Evolutionary conservation across 2,329 filamentous ascomycete species (phyloP).

Genomic region (Claviceps sp.): DNA sequence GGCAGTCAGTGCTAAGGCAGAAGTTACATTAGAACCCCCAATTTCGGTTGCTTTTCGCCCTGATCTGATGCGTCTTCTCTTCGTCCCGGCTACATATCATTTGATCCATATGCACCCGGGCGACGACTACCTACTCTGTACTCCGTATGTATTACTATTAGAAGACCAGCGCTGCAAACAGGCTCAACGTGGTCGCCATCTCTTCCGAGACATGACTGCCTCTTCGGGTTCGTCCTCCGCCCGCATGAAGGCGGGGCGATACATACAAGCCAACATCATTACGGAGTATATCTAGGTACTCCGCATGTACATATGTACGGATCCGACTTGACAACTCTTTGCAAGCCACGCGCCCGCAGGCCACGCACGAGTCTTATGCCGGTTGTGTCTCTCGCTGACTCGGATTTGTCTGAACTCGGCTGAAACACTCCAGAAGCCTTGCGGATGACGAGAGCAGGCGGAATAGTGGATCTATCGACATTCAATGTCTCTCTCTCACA

Average conservation of each 20-base stretch:
- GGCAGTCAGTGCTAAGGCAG: background rate
- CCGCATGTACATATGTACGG: no score
- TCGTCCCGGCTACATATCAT: background rate
- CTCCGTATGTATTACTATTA: background rate
- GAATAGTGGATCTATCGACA: conserved; percentile 1
- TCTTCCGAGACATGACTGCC: background rate
- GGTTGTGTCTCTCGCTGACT: conserved; percentile 3
- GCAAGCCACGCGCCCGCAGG: background rate
- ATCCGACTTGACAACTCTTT: background rate
- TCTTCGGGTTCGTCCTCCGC: background rate
- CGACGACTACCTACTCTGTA: background rate
- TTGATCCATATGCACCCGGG: background rate
- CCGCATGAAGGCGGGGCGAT: background rate
- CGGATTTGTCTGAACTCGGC: background rate
- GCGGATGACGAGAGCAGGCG: background rate
- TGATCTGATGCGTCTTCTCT: background rate
- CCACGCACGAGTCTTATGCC: conserved; percentile 1
- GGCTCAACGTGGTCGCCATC: background rate
- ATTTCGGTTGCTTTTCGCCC: background rate
- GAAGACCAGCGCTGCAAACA: background rate
- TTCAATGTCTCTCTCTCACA: conserved; percentile 6
- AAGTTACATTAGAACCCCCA: background rate
- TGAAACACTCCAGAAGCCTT: background rate
- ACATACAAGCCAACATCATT: background rate
- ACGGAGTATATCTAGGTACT: no score